Base-by-base conservation (phyloP, 805 yeast species). In the Brettanomyces anomalus region DNA sequence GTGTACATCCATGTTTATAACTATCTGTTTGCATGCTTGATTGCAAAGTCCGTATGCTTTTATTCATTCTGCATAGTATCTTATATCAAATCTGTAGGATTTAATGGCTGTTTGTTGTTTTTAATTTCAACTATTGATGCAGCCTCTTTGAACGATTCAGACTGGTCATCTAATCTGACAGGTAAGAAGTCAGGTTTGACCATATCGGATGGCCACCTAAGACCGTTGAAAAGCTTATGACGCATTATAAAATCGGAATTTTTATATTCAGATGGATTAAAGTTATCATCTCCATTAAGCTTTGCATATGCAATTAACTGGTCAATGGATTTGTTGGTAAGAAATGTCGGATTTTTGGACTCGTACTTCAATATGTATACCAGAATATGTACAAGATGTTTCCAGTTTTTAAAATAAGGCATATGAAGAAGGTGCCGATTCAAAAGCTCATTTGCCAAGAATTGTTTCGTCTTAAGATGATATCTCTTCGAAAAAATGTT, bases 361-460 rank as follows among this genome's bases (percentile, higher is more conserved):
- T 38, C 42, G 17, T 33, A 33, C 15, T 19, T 33, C 36, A 45
- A 28, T 20, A 46, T 39, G 28, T 48, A 33, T 28, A 43, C 49
- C 26, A 52, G 19, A 8, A 50, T 44, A 37, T 53, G 42, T 11
- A 48, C 48, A 4, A 57, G 28, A 7, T 44, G 41, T 5, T 46
- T 42, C 62, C 64, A 59, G 11, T 52, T 47, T 3, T 53, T 54
- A 42, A 59, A 59, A 36, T 43, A 55, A n/a, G 43, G 31, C 31
- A 55, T 52, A 3, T 44, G 34, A 4, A 43, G 34, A 10, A 57
- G 41, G 33, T 56, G 47, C 3, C 40, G 39, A 20, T 50, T 46
- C 3, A 58, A 33, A n/a, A 58, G 21, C n/a, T 46, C 47, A 20
- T 43, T 43, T 13, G 49, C 47, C 8, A 58, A 34, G 18, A 47